Evolutionary conservation across 352 stramenopile species (phyloP).

Genomic region (Pythium dissotocum): DNA sequence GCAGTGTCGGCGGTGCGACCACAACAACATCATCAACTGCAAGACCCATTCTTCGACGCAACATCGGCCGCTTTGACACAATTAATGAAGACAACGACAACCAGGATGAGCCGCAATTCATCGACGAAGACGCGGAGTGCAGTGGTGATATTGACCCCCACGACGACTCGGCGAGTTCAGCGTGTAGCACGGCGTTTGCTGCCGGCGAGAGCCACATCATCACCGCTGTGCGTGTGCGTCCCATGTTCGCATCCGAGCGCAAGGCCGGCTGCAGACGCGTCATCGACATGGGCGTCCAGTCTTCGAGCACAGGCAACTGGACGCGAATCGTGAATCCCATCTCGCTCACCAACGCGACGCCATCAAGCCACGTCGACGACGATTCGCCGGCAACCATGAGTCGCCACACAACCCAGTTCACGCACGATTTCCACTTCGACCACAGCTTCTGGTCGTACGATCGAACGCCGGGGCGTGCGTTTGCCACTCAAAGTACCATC

Average conservation of each 20-base stretch:
- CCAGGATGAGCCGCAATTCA: conserved; percentile 14
- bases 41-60: not conserved
- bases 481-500: conserved; percentile 51
- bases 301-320: conserved; percentile 30
- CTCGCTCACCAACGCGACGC: conserved; percentile 30
- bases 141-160: not conserved
- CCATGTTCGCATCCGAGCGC: conserved; percentile 64
- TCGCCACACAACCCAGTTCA: conserved; percentile 42
- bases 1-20: not conserved
- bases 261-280: conserved; percentile 57
- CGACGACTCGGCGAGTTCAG: conserved; percentile 25
- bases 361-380: not conserved
- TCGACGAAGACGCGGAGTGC: conserved; percentile 6
- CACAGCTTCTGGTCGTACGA: conserved; percentile 77
- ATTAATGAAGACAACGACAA: conserved; percentile 17
- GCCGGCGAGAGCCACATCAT: conserved; percentile 43
- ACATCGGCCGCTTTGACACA: not conserved
- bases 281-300: conserved; percentile 54
- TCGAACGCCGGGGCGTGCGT: conserved; percentile 27
- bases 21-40: not conserved
- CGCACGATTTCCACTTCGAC: conserved; percentile 73
- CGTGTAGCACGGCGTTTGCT: conserved; percentile 25
- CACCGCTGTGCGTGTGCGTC: conserved; percentile 70
- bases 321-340: conserved; percentile 65
- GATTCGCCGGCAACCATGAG: conserved; percentile 1